Conservation (phyloP, 2,329 filamentous ascomycete genomes). For the Ceratocystis cubensis region DNA sequence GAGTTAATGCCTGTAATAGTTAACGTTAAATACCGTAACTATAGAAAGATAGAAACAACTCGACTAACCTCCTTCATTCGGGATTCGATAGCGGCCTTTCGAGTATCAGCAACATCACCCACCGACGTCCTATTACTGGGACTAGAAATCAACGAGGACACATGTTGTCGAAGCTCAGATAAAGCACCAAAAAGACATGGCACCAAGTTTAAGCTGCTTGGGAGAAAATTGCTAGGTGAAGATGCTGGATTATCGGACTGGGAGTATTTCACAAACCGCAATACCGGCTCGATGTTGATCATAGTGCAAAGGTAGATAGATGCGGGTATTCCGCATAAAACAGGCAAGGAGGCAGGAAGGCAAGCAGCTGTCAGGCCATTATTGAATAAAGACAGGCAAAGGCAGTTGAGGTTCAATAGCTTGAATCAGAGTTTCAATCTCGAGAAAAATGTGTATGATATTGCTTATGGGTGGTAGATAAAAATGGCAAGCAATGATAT, state of each 20-base stretch:
- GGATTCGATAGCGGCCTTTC: not conserved
- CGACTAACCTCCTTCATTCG: conserved; percentile 15
- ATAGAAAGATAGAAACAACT: too few relatives aligned
- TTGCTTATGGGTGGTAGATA: not conserved
- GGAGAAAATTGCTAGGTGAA: not conserved
- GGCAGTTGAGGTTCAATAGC: not conserved
- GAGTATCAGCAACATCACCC: not conserved
- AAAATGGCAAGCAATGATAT: too few relatives aligned
- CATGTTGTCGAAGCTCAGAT: not conserved
- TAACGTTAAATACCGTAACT: not conserved
- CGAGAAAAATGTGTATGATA: not conserved
- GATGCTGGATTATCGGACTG: not conserved
- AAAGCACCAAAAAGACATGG: not conserved
- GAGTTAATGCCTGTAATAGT: conserved; percentile 46
- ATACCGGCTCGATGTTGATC: not conserved
- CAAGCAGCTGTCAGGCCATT: not conserved
- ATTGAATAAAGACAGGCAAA: not conserved
- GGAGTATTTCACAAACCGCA: not conserved
- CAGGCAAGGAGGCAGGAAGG: not conserved
- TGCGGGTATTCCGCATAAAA: not conserved
- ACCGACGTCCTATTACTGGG: too few relatives aligned
- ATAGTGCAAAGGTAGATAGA: not conserved
- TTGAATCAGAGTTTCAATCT: not conserved
- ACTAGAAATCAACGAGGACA: not conserved
- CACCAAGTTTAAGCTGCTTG: not conserved